Conservation (phyloP, 192 early-diverging fungal genomes). For the Podila verticillata region DNA sequence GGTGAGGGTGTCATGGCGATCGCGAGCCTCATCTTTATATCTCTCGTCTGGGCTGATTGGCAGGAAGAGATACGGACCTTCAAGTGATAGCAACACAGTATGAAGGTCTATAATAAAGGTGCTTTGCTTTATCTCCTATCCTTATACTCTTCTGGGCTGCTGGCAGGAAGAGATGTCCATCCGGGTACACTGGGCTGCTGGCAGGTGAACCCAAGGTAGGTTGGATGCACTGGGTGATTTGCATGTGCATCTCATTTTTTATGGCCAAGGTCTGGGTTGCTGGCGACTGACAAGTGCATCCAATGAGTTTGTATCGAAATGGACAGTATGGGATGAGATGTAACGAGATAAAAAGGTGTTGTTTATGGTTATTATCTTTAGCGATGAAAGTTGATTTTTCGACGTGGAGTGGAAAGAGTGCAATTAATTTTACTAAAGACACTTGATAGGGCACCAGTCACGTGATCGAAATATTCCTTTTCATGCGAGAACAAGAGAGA, state of each 20-base stretch:
- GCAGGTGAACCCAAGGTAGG: constrained; percentile 23
- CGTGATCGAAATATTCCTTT: too few relatives aligned
- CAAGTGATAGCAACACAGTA: background rate
- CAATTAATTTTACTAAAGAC: too few relatives aligned
- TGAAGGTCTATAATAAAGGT: constrained; percentile 6
- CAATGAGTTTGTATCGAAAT: too few relatives aligned
- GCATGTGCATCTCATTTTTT: constrained; percentile 17
- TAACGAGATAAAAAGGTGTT: too few relatives aligned
- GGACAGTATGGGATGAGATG: too few relatives aligned
- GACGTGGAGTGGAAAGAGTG: too few relatives aligned
- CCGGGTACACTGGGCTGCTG: constrained; percentile 21
- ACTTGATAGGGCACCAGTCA: too few relatives aligned
- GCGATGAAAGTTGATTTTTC: too few relatives aligned
- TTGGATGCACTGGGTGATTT: constrained; percentile 20
- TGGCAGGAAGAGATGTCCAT: constrained; percentile 31
- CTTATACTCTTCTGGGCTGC: constrained; percentile 22
- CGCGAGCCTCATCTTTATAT: background rate
- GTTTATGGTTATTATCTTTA: too few relatives aligned
- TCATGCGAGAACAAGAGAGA: too few relatives aligned
- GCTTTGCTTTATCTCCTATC: constrained; percentile 21
- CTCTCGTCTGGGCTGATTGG: constrained; percentile 15
- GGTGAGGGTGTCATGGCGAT: constrained; percentile 21
- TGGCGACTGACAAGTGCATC: too few relatives aligned
- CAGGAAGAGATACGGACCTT: constrained; percentile 7
- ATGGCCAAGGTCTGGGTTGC: too few relatives aligned